Base-by-base conservation (phyloP, 2,329 filamentous ascomycete species). In the Sclerotinia subarctica region DNA sequence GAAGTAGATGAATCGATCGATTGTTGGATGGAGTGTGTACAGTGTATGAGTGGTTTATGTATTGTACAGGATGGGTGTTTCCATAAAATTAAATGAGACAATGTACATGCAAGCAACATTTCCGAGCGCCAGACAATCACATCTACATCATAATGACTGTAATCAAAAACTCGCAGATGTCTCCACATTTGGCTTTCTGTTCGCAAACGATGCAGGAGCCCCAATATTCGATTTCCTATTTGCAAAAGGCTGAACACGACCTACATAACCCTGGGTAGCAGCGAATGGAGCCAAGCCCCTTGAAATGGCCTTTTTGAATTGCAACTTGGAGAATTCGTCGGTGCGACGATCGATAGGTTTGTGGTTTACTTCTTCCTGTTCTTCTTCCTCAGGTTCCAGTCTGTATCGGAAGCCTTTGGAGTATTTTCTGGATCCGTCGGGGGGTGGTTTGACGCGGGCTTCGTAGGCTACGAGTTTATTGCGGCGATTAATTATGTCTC, bases 401-500 rank as follows among this genome's bases (percentile, higher is more conserved):
- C 51, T 51, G 32, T 63, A 63, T 38, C 8, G 47, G 17, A 21
- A 51, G 19, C n/a, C 8, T 4, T n/a, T 17, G 11, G 59, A 35
- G 15, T 21, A 46, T 21, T 11, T 63, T 51, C 26, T 63, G 47
- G 59, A 51, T 11, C 29, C 59, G 7, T 11, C 59, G 1, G 38
- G 46, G 13, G 17, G 13, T 17, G 46, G 15, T 24, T n/a, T 38
- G n/a, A 24, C 19, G 32, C 59, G 59, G 17, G 11, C 44, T 63
- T 51, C 57, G 24, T 77, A 76, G n/a, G 80, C 78, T n/a, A 79
- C 70, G 64, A 81, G 65, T 51, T 75, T 73, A 51, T 76, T 74
- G 29, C 77, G 74, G 26, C 76, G 73, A 24, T 69, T 67, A 63
- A 77, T 67, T 67, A 70, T 74, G 66, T 69, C 73, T 73, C 19